Conservation (phyloP, 768 basidiomycete genomes). For the Erythrobasidium yunnanense region DNA sequence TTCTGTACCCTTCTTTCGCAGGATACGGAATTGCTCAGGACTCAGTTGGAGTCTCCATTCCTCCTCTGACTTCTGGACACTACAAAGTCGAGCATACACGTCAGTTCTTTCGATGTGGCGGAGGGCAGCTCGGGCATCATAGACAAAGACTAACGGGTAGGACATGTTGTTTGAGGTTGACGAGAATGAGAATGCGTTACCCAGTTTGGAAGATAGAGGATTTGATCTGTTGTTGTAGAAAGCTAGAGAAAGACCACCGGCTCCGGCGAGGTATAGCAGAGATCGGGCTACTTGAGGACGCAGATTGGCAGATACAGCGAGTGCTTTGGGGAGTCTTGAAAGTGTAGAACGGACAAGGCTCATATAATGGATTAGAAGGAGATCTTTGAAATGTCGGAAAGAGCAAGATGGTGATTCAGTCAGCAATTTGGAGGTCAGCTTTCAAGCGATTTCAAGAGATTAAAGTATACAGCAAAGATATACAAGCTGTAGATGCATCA, state of each 20-base stretch:
- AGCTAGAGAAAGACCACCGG: slow-evolving; percentile 24
- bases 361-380: neutral
- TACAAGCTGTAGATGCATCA: too few relatives aligned
- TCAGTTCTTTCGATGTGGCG: neutral
- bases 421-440: neutral
- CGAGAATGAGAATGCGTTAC: slow-evolving; percentile 24
- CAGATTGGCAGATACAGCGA: slow-evolving; percentile 11
- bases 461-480: too few relatives aligned
- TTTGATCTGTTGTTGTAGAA: slow-evolving; percentile 1
- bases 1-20: slow-evolving; percentile 36
- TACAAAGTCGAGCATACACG: neutral
- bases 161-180: neutral
- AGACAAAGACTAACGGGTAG: slow-evolving; percentile 17
- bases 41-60: slow-evolving; percentile 33
- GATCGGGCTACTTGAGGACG: slow-evolving; percentile 14
- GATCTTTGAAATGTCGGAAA: neutral
- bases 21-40: slow-evolving; percentile 35
- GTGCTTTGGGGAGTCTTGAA: neutral
- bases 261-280: slow-evolving; percentile 12
- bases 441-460: too few relatives aligned
- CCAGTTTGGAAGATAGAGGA: slow-evolving; percentile 10
- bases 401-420: neutral
- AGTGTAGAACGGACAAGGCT: neutral
- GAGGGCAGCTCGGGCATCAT: neutral
- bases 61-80: slow-evolving; percentile 18